Evolutionary conservation across 108 stramenopile species (phyloP).

Genomic region (Discostella stelligeroides): DNA sequence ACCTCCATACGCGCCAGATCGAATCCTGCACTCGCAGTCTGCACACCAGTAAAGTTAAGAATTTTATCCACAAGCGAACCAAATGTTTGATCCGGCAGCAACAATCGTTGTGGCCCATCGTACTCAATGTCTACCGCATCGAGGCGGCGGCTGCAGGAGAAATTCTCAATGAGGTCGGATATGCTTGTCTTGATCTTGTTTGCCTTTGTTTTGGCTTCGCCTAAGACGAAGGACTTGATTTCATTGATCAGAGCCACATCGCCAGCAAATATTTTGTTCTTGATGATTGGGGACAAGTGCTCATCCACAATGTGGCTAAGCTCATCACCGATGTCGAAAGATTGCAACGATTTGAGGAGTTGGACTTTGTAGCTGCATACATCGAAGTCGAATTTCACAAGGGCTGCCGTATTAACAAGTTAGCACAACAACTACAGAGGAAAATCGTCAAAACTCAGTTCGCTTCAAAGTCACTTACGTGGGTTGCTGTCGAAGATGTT

Average conservation of each 20-base stretch:
- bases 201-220: constrained; percentile 5
- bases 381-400: constrained; percentile 31
- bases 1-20: constrained; percentile 23
- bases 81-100: constrained; percentile 1
- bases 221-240: constrained; percentile 26
- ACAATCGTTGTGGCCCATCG: constrained; percentile 10
- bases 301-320: constrained; percentile 18
- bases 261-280: neutral
- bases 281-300: constrained; percentile 1
- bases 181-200: neutral
- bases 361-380: constrained; percentile 11
- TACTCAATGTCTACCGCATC: constrained; percentile 3
- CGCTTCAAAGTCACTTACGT: constrained; percentile 27
- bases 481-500: constrained; percentile 33
- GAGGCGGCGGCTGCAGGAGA: constrained; percentile 1
- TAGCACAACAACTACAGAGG: neutral
- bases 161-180: neutral
- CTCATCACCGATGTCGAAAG: constrained; percentile 18
- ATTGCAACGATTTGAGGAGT: constrained; percentile 7
- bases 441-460: neutral
- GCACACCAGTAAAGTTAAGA: neutral
- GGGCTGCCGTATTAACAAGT: neutral
- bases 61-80: neutral
- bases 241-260: neutral
- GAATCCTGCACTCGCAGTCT: constrained; percentile 14